Percentiles rank a stretch among this genome's conserved stretches.
Conservation (phyloP, 225 moss, liverwort and hornwort genomes). For the Polytrichum formosum region DNA sequence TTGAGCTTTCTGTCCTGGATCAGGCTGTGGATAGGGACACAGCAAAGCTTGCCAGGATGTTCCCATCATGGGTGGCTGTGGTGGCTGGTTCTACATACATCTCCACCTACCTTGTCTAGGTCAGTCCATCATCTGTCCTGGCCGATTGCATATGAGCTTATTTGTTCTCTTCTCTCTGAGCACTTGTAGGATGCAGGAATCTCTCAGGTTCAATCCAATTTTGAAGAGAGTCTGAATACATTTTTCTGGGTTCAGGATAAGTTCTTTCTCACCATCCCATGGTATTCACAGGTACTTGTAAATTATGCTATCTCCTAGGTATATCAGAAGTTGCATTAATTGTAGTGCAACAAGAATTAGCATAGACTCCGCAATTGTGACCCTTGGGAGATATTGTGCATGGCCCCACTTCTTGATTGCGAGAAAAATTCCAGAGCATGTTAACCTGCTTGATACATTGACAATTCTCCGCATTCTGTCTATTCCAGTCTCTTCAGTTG, state of each 20-base stretch:
- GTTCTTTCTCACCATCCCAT: background rate
- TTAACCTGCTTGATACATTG: background rate
- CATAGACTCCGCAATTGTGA: background rate
- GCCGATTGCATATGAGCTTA: background rate
- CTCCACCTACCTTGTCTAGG: constrained; percentile 65
- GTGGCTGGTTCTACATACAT: constrained; percentile 75
- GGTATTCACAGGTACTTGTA: background rate
- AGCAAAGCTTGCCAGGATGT: constrained; percentile 46
- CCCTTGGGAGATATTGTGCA: background rate
- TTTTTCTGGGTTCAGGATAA: background rate
- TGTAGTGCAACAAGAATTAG: too few species aligned
- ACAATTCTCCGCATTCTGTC: too few species aligned
- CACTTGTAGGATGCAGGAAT: background rate
- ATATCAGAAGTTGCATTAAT: too few species aligned
- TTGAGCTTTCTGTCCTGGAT: constrained; percentile 87
- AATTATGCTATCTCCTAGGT: background rate
- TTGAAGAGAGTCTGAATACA: background rate
- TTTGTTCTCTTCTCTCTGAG: too few species aligned
- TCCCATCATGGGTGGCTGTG: constrained; percentile 87
- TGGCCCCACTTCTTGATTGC: background rate
- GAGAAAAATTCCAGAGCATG: background rate
- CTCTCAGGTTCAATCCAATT: background rate
- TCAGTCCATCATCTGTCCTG: background rate
- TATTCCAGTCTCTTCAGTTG: too few species aligned
- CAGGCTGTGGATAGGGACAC: constrained; percentile 62